Base-by-base conservation (phyloP, 495 filamentous ascomycete species). In the Mytilinidion resinicola region DNA sequence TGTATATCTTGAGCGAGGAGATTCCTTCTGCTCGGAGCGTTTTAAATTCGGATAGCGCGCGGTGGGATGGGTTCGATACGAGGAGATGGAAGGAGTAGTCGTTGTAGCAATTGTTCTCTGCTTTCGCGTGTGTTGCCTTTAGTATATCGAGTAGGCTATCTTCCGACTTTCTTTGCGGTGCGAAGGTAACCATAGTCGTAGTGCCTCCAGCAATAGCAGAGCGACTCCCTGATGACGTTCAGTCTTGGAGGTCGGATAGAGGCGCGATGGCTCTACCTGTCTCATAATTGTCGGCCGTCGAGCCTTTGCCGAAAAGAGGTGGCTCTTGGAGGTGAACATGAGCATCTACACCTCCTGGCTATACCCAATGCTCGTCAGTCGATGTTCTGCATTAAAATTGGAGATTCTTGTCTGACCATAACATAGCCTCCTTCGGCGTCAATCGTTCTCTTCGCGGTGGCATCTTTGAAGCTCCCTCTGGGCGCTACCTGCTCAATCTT, bases 1-100 rank as follows among this genome's bases (percentile, higher is more conserved):
- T 85, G 64, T 83, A 85, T 25, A 85, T 73, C 66, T 85, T 85
- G 34, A 83, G 71, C 10, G 74, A 78, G 12, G 74, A 80, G 53
- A 85, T 78, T 21, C 82, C 80, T 11, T 76, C 72, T 21, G 73
- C 68, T 5, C 68, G 59, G 1, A 80, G 66, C n/a, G 72, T 67
- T 0, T 74, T 68, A 38, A 82, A 73, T 46, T 80, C 77, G 25
- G 74, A 71, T 0, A 83, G 72, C 1, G 77, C 74, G 9, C 60
- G 59, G 9, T 54, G 47, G 11, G 72, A 77, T 0, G 80, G 78
- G 51, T 83, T 82, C 2, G 77, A 73, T 20, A 84, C 67, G 50
- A 86, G 73, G 1, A 84, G 65, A 62, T 86, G 82, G 66, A 83
- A 83, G n/a, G 73, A 74, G 55, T 85, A 86, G 62, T 85, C 83